Base-by-base conservation (phyloP, 306 rosid species). In the Arachis stenosperma region DNA sequence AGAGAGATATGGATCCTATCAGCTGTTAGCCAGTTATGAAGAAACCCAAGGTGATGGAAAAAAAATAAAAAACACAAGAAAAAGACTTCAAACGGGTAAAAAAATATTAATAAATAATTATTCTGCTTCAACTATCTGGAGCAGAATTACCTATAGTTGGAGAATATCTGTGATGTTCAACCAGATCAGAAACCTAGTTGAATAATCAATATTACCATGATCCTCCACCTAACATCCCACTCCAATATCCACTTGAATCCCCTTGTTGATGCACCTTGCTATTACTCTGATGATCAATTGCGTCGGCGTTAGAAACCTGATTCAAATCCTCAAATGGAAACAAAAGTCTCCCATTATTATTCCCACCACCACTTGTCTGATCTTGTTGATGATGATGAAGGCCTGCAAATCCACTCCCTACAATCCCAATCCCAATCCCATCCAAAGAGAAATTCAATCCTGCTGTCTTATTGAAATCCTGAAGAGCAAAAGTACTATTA, bases 201-300 rank as follows among this genome's bases (percentile, higher is more conserved):
- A 12, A 4, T 51, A 29, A 58, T 12, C 12, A n/a, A 50, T 65
- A 81, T 86, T 85, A 90, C 92, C 92, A 91, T 78, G 90, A 81
- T 75, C 89, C 92, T 69, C 97, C 95, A n/a, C 91, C 91, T 57
- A 91, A 74, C 91, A 89, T 89, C 50, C 92, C 91, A 78, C 78
- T 87, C 97, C 97, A 91, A 79, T 75, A 87, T 63, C 96, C 97
- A 50, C 63, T 60, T 60, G 89, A 82, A 70, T 84, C 60, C 2
- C 75, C 89, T 9, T 83, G 90, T 59, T 22, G 27, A 22, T 82
- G 83, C 66, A 87, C 81, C 58, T 48, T 72, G 14, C 52, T 59
- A 37, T 85, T 83, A 65, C 66, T 78, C 15, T 75, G 74, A 63
- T 78, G 67, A 11, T 80, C 6, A 15, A 53, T 81, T 22, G 60